Evolutionary conservation across 495 filamentous ascomycete species (phyloP).

Genomic region (Articulospora tetracladia): DNA sequence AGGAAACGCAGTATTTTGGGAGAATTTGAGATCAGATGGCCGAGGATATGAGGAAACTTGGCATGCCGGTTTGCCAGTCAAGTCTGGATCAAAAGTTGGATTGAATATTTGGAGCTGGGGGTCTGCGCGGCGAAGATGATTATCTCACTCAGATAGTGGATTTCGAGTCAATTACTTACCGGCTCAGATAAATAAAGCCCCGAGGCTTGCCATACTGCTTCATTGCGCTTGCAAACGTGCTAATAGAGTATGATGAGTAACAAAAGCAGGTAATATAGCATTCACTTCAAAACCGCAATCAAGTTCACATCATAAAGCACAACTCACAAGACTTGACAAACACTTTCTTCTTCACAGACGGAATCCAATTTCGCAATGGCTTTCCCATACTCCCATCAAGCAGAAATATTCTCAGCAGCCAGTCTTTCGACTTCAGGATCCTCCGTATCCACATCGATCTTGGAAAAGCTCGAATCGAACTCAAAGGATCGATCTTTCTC

Average conservation of each 20-base stretch:
- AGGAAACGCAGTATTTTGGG: conserved; percentile 46
- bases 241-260: not conserved
- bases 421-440: not conserved
- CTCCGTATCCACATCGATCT: not conserved
- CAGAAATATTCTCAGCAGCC: not conserved
- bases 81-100: conserved; percentile 40
- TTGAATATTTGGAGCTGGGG: conserved; percentile 40
- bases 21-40: conserved; percentile 39
- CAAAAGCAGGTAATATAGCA: not conserved
- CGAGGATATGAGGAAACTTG: conserved; percentile 39
- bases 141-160: not conserved
- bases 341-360: not conserved
- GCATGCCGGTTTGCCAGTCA: conserved; percentile 44
- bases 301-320: not conserved
- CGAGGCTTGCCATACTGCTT: too few species aligned
- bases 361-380: not conserved
- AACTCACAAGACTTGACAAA: not conserved
- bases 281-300: not conserved
- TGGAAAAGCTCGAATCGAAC: not conserved
- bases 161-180: too few species aligned
- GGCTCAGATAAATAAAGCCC: too few species aligned
- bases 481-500: not conserved
- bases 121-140: conserved; percentile 3
- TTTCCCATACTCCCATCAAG: not conserved
- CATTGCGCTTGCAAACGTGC: too few species aligned